Evolutionary conservation across 805 yeast species (phyloP), one percentile per base, ranked within the genome.

Genomic region (Lipomyces lipofer): DNA sequence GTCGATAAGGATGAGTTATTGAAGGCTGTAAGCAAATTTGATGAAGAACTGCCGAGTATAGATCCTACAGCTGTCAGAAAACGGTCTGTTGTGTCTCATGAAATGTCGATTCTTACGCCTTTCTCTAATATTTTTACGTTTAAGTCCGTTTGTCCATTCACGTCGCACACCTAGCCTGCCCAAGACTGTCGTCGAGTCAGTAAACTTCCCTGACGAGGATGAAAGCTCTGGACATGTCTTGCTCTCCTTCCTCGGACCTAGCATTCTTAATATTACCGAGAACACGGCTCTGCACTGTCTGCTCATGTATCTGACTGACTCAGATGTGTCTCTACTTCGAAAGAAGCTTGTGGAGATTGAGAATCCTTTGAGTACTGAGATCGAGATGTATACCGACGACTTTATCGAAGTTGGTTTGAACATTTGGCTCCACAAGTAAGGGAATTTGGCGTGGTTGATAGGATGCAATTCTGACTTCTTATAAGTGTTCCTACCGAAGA

Each of bases 121-220:
- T n/a, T n/a, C n/a, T n/a, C n/a, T n/a, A n/a, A n/a, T n/a, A n/a
- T n/a, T n/a, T n/a, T n/a, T n/a, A n/a, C n/a, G n/a, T n/a, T n/a
- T n/a, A n/a, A 78, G 97, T 55, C 97, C 98, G 15, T 94, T 91
- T 70, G 81, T 89, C 17, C 96, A 89, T 52, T 75, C 80, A 1
- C 63, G 55, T 5, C 79, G 79, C 36, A 67, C 78, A 59, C 77
- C 75, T 7, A 62, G 76, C 67, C 45, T 76, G 69, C 36, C 63
- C 2, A 66, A 77, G 47, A 69, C 73, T 1, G 66, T 76, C 4
- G 70, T 78, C 10, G 75, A 79, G 35, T 75, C 73, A 3, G 79
- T 90, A 24, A 84, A 82, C 54, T 94, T 94, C 65, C 96, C 98
- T 1, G 98, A 94, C 64, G 78, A 81, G 54, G 96, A 89, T 66